phyloP scores from a whole-genome alignment of 2,329 filamentous ascomycete species.

The Mariannaea sp. region DNA sequence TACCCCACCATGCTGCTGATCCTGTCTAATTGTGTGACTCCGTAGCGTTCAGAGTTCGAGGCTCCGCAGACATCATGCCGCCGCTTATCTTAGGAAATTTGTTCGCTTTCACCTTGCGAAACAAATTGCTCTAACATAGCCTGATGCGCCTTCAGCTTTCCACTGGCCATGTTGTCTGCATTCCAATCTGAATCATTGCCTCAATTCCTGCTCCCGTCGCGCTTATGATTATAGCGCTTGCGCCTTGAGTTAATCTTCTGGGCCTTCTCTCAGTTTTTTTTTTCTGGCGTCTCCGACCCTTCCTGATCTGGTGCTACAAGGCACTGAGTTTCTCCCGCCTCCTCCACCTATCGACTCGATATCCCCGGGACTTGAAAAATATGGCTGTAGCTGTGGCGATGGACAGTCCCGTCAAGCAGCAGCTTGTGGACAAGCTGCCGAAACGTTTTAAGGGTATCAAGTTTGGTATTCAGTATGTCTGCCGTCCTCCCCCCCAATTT shows the following conservation, averaged over 20 bases:
- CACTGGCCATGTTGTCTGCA: constrained; percentile 31
- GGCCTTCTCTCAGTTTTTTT: neutral
- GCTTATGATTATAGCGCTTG: constrained; percentile 22
- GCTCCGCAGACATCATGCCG: neutral
- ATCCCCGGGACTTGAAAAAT: neutral
- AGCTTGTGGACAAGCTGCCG: constrained; percentile 85
- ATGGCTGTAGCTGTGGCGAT: constrained; percentile 27
- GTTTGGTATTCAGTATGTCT: constrained; percentile 81
- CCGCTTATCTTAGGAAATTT: constrained; percentile 26
- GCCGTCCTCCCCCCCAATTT: constrained; percentile 2
- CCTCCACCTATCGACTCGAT: neutral
- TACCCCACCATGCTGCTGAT: too few relatives aligned
- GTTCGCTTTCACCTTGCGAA: constrained; percentile 19
- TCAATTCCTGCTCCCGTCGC: constrained; percentile 11
- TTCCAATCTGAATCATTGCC: constrained; percentile 3
- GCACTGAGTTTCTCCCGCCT: neutral
- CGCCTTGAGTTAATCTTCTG: neutral
- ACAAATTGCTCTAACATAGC: neutral
- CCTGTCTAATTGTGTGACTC: too few relatives aligned
- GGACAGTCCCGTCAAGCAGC: constrained; percentile 69
- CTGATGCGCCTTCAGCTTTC: constrained; percentile 6
- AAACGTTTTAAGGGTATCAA: constrained; percentile 93
- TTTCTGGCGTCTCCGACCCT: neutral
- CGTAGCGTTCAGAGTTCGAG: too few relatives aligned
- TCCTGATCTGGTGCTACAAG: neutral